Conservation (phyloP, 805 yeast genomes). For the Lachancea meyersii region DNA sequence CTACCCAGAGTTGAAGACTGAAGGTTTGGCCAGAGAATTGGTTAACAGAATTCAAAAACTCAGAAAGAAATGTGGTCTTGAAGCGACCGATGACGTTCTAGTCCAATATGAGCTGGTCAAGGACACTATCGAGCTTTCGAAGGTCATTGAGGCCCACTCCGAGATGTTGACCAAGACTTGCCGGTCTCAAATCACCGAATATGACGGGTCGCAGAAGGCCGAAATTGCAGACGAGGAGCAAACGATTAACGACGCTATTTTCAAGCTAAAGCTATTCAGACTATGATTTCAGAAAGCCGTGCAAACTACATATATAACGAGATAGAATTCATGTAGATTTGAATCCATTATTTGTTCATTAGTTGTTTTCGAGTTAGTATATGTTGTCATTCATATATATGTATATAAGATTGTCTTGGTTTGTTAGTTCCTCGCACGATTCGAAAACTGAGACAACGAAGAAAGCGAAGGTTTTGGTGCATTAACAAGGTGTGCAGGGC, state of each 20-base stretch:
- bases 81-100: slow-evolving; percentile 88
- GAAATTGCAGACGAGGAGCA: slow-evolving; percentile 88
- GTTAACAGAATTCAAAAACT: slow-evolving; percentile 95
- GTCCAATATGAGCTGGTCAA: slow-evolving; percentile 70
- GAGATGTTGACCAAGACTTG: slow-evolving; percentile 73
- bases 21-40: slow-evolving; percentile 94
- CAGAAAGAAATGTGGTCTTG: slow-evolving; percentile 92
- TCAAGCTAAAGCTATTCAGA: slow-evolving; percentile 71
- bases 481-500: no score
- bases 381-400: no score
- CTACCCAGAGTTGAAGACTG: slow-evolving; percentile 82
- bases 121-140: slow-evolving; percentile 56
- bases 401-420: no score
- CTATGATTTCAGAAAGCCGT: slow-evolving; percentile 33
- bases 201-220: slow-evolving; percentile 36
- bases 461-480: no score
- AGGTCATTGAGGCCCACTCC: slow-evolving; percentile 56
- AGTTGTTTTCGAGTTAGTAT: no score
- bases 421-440: no score
- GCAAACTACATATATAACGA: neutral
- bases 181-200: slow-evolving; percentile 45
- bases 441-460: no score
- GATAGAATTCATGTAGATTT: no score
- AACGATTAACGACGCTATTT: slow-evolving; percentile 68
- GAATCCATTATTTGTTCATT: no score